Percentiles rank a stretch among this genome's conserved stretches.
Conservation (phyloP, 768 basidiomycete species). For the Collybia sp. region DNA sequence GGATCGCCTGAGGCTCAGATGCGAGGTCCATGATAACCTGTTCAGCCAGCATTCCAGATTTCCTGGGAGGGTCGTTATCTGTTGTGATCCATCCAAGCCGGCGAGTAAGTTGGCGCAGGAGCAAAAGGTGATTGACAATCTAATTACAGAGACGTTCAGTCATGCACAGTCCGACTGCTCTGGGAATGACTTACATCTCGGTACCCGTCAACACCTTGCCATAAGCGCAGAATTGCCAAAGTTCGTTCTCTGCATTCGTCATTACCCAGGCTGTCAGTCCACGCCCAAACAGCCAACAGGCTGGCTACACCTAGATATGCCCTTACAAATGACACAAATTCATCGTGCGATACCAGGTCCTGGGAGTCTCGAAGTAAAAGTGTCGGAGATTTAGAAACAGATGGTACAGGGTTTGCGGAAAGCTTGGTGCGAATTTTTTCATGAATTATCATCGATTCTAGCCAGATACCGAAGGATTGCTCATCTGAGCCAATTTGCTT, state of each 20-base stretch:
- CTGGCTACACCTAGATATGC: conserved; percentile 64
- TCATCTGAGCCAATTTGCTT: conserved; percentile 63
- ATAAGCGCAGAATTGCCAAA: conserved; percentile 56
- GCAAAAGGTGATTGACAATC: conserved; percentile 73
- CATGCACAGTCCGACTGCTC: not conserved
- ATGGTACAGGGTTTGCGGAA: conserved; percentile 31
- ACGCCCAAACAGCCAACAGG: conserved; percentile 70
- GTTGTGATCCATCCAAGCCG: conserved; percentile 71
- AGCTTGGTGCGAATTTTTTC: conserved; percentile 44
- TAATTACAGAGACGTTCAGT: conserved; percentile 13
- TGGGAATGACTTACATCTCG: conserved; percentile 46
- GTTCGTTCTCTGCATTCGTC: conserved; percentile 59
- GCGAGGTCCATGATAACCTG: conserved; percentile 59
- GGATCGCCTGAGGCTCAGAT: conserved; percentile 53
- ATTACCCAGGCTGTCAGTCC: conserved; percentile 74
- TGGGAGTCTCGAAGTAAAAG: conserved; percentile 29
- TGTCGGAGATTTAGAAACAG: conserved; percentile 27
- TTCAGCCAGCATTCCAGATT: conserved; percentile 64
- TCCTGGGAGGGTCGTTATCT: conserved; percentile 55
- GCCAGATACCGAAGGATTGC: conserved; percentile 66
- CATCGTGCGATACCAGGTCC: conserved; percentile 36
- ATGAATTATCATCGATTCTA: conserved; percentile 64
- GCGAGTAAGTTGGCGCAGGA: conserved; percentile 67
- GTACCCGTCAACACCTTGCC: conserved; percentile 69
- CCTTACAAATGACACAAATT: conserved; percentile 61